Base-by-base conservation (phyloP, 768 basidiomycete species). In the Erythrobasidium yunnanense region DNA sequence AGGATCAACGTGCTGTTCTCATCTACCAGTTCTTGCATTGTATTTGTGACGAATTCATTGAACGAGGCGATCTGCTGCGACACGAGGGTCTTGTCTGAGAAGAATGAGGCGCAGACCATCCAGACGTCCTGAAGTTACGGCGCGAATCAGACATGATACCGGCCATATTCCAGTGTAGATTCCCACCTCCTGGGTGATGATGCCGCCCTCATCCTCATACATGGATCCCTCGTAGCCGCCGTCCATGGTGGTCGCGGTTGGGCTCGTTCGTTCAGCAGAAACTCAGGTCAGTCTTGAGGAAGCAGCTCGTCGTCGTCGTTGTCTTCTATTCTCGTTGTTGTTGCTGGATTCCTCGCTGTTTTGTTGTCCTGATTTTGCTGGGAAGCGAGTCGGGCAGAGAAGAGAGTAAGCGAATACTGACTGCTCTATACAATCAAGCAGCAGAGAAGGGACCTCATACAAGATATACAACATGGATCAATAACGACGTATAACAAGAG, bases 1-100 rank as follows among this genome's bases (percentile, higher is more conserved):
- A 99, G 80, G 70, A 93, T 91, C 73, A 99, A 83, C 72, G 90
- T 89, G n/a, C 86, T 79, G 70, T 89, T 89, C 78, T 99, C 95
- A 75, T 96, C 95, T 22, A 99, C 92, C 25, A 99, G 81, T 76
- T 97, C 95, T 77, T 97, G 93, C 91, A 99, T 95, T 15, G 91
- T 96, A 72, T 96, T 96, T 75, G 96, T 90, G 33, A 99, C 89
- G 73, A 97, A 99, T 78, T 97, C 93, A 75, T 99, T 91, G 77
- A 93, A 99, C 11, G 89, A 92, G 78, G 93, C 91, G 58, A 97
- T 84, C 76, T 99, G 95, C 75, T 99, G 95, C 52, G 90, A 84
- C 57, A 97, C 95, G 68, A 99, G 86, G 78, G 93, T 93, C 77
- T 93, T 95, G 76, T 90, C 88, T 69, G 90, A 86, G 76, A 99